Percentiles rank a stretch among this genome's conserved stretches.
Evolutionary conservation across 768 basidiomycete species (phyloP).

Genomic region (Boletus reticulatus): DNA sequence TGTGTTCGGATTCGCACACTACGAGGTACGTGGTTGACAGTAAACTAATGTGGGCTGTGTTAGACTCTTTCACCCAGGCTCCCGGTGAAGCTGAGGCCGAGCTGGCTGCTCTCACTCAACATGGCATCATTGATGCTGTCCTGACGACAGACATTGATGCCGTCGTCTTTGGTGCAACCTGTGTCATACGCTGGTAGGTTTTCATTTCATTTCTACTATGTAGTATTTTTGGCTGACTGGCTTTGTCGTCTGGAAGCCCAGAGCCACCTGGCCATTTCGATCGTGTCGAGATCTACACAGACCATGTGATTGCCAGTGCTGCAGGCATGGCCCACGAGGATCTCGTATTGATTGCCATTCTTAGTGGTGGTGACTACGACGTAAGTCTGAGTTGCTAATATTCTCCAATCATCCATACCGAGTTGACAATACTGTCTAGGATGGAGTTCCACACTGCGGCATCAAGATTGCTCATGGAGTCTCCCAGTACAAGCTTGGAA

Average conservation of each 20-base stretch:
- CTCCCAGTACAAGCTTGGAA: neutral
- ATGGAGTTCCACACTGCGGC: neutral
- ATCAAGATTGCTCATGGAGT: neutral
- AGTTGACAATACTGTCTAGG: neutral
- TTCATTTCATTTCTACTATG: neutral
- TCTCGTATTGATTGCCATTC: neutral
- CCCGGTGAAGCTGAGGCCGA: neutral
- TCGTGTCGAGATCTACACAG: neutral
- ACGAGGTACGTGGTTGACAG: neutral
- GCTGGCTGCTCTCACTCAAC: neutral
- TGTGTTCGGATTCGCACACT: neutral
- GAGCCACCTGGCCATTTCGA: neutral
- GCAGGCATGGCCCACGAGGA: too few species aligned
- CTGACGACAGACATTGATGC: neutral
- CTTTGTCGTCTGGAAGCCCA: neutral
- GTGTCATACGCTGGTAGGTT: neutral
- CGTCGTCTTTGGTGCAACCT: neutral
- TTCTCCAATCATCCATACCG: too few species aligned
- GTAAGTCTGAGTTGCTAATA: neutral
- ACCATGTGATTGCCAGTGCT: neutral
- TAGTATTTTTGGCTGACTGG: neutral
- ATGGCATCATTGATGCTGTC: neutral
- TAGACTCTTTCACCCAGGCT: neutral
- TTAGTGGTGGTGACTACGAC: neutral
- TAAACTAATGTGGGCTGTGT: neutral